Evolutionary conservation across 1,284 basidiomycete species (phyloP), one percentile per base, ranked within the genome.

Genomic region (Papiliotrema fonsecae): DNA sequence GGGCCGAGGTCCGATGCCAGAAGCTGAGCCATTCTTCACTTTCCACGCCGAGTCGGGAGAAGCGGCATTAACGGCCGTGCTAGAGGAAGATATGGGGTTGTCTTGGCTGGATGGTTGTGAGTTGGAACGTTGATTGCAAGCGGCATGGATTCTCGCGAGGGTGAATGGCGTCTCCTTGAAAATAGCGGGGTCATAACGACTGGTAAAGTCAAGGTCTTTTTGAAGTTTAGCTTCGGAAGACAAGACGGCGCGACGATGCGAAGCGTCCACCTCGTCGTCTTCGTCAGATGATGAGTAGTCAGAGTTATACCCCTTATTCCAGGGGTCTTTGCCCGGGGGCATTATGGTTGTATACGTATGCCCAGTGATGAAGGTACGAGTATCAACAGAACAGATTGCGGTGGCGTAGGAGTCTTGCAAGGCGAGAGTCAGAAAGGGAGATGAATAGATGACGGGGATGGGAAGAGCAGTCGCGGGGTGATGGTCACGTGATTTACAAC

Each of bases 141-240:
- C 34, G 6, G 47, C 47, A 18, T 46, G 32, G 21, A 47, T 35
- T 4, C 42, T 47, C n/a, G 64, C 60, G 11, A 59, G 25, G 0
- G 57, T 58, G 40, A 65, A 65, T 1, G 64, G 64, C 0, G 50
- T 57, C 14, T 56, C 42, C 11, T 44, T 54, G 26, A 57, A 48
- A 10, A 46, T 28, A 4, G 55, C 58, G 1, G 27, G 42, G 39
- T 65, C 64, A 28, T 60, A 56, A 14, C 58, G 47, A 14, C 31
- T 34, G 31, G 43, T 44, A n/a, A 64, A 45, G 30, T 64, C 57
- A 26, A 65, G 57, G 6, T 58, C 52, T n/a, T 26, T 9, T 1
- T 36, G 37, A 3, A 60, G 51, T 18, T 61, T 41, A 4, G 50
- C 41, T 24, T 59, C 54, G 13, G 38, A 21, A 35, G 36, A 14